Percentiles rank a stretch among this genome's conserved stretches.
phyloP scores from a whole-genome alignment of 164 flowering plant genomes.

The Tinospora cordifolia region DNA sequence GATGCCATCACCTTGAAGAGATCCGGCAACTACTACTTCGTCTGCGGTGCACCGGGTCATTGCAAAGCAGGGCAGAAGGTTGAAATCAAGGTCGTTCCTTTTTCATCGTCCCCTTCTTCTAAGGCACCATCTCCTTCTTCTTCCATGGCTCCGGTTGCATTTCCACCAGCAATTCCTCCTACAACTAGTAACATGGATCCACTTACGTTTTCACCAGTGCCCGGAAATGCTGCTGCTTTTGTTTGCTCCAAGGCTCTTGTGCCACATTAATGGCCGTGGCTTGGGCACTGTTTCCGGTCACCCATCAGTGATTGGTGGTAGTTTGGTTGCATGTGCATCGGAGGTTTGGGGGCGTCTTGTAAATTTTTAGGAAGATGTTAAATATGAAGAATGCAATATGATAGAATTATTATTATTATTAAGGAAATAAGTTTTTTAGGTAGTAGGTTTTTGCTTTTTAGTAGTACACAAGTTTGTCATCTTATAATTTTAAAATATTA shows the following conservation, averaged over 20 bases:
- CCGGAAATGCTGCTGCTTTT: neutral
- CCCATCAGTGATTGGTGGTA: neutral
- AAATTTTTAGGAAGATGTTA: too few species aligned
- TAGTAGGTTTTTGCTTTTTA: too few species aligned
- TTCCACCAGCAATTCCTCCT: neutral
- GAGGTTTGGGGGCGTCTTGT: too few species aligned
- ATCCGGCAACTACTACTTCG: slow-evolving; percentile 1
- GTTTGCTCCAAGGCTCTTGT: neutral
- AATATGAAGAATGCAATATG: too few species aligned
- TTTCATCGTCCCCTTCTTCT: neutral
- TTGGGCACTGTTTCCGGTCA: neutral
- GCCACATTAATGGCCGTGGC: neutral
- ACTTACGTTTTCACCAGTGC: neutral
- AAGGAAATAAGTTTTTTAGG: too few species aligned
- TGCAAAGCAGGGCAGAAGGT: slow-evolving; percentile 7
- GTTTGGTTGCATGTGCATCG: too few species aligned
- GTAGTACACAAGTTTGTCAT: too few species aligned
- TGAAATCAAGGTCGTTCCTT: neutral
- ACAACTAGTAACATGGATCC: neutral
- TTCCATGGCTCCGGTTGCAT: neutral
- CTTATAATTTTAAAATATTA: too few species aligned
- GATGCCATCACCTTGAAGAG: slow-evolving; percentile 4
- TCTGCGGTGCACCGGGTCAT: slow-evolving; percentile 9
- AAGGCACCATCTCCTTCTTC: too few species aligned
- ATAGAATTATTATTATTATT: too few species aligned